These are phyloP conservation scores for Ascomycota sp. DNA, from an alignment of 2,329 filamentous ascomycete species.

Conservation along the genomic window DNA sequence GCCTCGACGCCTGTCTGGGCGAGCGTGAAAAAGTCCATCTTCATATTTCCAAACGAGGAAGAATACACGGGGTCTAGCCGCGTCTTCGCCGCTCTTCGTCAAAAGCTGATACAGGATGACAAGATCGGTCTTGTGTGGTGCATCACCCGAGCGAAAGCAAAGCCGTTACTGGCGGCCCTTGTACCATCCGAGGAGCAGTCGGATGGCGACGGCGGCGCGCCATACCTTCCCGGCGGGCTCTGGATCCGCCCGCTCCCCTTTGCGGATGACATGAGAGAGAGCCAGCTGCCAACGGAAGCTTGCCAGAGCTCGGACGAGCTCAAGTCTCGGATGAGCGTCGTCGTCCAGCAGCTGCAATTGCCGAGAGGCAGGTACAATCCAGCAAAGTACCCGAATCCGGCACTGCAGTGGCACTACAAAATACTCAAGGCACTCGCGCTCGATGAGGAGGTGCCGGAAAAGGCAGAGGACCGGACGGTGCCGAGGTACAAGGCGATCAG, in stretches of 20 bases:
- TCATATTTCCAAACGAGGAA: conserved; percentile 86
- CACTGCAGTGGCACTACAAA: conserved; percentile 91
- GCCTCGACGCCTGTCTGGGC: conserved; percentile 63
- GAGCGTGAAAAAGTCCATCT: conserved; percentile 66
- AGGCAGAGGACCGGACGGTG: conserved; percentile 54
- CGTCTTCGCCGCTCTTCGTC: conserved; percentile 78
- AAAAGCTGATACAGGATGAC: conserved; percentile 59
- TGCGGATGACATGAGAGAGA: conserved; percentile 66
- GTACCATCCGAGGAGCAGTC: conserved; percentile 51
- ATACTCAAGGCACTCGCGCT: conserved; percentile 82
- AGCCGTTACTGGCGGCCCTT: conserved; percentile 62
- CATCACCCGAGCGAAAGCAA: conserved; percentile 60
- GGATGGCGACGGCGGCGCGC: conserved; percentile 43
- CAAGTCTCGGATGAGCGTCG: conserved; percentile 60
- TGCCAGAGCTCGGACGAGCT: conserved; percentile 46
- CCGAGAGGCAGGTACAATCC: conserved; percentile 75
- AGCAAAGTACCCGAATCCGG: conserved; percentile 72
- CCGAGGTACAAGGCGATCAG: conserved; percentile 77
- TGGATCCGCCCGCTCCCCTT: conserved; percentile 82
- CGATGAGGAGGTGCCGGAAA: conserved; percentile 72
- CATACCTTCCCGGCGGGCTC: conserved; percentile 59
- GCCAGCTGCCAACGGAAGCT: conserved; percentile 37
- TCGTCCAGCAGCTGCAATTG: conserved; percentile 73
- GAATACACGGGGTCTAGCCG: conserved; percentile 79
- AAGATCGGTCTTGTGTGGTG: conserved; percentile 85